Conservation (phyloP, 768 basidiomycete genomes). For the Piloderma croceum region DNA sequence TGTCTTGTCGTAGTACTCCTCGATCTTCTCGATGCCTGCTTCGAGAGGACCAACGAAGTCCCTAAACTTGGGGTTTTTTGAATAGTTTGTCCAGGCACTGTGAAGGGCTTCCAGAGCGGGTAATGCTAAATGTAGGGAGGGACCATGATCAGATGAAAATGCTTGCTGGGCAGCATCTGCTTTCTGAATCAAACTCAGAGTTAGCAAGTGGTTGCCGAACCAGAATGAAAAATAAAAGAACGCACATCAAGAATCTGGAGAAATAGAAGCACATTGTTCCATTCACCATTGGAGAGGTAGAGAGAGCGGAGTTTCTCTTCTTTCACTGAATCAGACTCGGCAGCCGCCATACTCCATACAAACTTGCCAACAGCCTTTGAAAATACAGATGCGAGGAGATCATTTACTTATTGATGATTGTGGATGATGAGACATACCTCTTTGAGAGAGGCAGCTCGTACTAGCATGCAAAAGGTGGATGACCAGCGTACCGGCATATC, state of each 20-base stretch:
- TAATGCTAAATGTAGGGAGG: constrained; percentile 24
- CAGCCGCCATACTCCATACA: constrained; percentile 17
- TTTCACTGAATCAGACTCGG: constrained; percentile 23
- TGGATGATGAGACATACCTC: no score
- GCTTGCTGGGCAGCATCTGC: constrained; percentile 29
- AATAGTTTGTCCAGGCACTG: constrained; percentile 19
- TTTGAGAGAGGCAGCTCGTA: constrained; percentile 7
- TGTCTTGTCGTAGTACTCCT: constrained; percentile 27
- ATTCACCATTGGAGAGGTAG: no score
- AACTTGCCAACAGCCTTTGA: constrained; percentile 22
- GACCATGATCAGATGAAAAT: constrained; percentile 25
- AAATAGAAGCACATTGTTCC: constrained; percentile 21
- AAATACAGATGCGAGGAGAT: no score
- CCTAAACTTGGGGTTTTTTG: constrained; percentile 11
- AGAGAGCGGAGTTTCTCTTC: constrained; percentile 14
- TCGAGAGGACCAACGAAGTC: no score
- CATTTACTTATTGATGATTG: no score
- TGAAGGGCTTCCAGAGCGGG: constrained; percentile 31
- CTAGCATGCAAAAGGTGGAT: constrained; percentile 27
- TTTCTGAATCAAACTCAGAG: no score
- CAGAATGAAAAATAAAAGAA: no score
- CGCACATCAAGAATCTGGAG: no score
- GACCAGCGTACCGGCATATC: constrained; percentile 29
- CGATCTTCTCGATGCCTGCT: constrained; percentile 21
- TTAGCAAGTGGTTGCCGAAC: no score